These are phyloP conservation scores for Spiraea crenata DNA, from an alignment of 331 rosid species.

Conservation along the genomic window DNA sequence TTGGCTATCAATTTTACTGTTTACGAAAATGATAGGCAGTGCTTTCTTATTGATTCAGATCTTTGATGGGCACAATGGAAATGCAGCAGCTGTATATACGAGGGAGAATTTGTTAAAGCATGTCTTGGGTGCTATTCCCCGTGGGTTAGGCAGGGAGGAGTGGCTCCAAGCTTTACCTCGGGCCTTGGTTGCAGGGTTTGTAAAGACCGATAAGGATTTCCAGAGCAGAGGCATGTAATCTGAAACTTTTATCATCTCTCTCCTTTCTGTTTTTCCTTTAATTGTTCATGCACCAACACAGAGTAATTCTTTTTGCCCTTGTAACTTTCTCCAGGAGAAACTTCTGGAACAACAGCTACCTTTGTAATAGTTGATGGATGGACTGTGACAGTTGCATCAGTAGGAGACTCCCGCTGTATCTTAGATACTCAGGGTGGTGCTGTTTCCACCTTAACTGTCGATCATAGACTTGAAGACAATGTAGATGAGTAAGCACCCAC, in stretches of 20 bases:
- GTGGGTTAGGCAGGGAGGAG: slow-evolving; percentile 83
- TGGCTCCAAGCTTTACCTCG: slow-evolving; percentile 97
- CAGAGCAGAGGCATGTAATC: slow-evolving; percentile 71
- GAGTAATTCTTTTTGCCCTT: slow-evolving; percentile 18
- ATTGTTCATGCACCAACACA: neutral
- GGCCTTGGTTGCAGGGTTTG: slow-evolving; percentile 93
- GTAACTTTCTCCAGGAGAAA: slow-evolving; percentile 63
- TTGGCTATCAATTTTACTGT: slow-evolving; percentile 11
- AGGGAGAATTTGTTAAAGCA: slow-evolving; percentile 81
- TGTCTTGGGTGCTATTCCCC: slow-evolving; percentile 80
- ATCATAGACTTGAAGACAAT: slow-evolving; percentile 95
- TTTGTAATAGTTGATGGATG: slow-evolving; percentile 92
- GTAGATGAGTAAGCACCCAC: slow-evolving; percentile 71
- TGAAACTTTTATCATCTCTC: neutral
- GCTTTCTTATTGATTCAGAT: slow-evolving; percentile 47
- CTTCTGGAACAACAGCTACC: slow-evolving; percentile 96
- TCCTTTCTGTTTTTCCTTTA: neutral
- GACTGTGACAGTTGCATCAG: slow-evolving; percentile 98
- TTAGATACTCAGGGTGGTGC: slow-evolving; percentile 90
- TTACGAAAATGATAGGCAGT: slow-evolving; percentile 8
- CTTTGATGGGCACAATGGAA: slow-evolving; percentile 98
- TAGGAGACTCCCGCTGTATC: slow-evolving; percentile 96
- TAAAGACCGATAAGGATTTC: slow-evolving; percentile 92
- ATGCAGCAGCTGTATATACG: slow-evolving; percentile 83
- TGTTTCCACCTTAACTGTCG: slow-evolving; percentile 77